Evolutionary conservation across 164 flowering plant genomes (phyloP).

Genomic region (Aristolochia californica): DNA sequence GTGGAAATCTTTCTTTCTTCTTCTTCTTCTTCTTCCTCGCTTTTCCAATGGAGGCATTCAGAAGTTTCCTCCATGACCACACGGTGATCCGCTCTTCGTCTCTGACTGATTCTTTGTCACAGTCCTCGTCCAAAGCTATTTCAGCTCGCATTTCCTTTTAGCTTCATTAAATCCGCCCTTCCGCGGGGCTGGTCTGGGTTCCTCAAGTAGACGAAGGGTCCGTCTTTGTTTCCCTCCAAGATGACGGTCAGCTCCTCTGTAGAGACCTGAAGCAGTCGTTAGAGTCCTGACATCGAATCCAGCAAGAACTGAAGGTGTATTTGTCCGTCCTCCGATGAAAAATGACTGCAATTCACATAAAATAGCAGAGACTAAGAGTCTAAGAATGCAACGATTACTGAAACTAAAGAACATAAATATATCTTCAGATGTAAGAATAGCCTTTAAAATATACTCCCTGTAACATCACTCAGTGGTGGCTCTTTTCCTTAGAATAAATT

Average conservation of each 20-base stretch:
- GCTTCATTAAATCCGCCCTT: background rate
- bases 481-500: background rate
- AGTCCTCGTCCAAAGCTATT: background rate
- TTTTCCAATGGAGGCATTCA: constrained; percentile 22
- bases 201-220: background rate
- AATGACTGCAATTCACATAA: constrained; percentile 46
- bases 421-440: background rate
- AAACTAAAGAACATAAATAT: too few species aligned
- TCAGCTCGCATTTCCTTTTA: background rate
- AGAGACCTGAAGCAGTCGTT: constrained; percentile 19
- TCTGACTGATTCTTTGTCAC: background rate
- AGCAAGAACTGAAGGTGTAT: constrained; percentile 57
- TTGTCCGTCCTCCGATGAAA: constrained; percentile 70
- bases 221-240: background rate
- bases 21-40: constrained; percentile 27
- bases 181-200: too few species aligned
- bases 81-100: background rate
- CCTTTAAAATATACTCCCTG: too few species aligned
- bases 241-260: background rate
- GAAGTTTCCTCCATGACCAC: constrained; percentile 19
- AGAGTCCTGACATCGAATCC: constrained; percentile 57
- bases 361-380: background rate
- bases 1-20: too few species aligned
- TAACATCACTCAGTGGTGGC: constrained; percentile 4
- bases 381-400: too few species aligned